Percentiles rank a stretch among this genome's conserved stretches.
phyloP scores from a whole-genome alignment of 257 asterid species.

The Apocynum venetum region DNA sequence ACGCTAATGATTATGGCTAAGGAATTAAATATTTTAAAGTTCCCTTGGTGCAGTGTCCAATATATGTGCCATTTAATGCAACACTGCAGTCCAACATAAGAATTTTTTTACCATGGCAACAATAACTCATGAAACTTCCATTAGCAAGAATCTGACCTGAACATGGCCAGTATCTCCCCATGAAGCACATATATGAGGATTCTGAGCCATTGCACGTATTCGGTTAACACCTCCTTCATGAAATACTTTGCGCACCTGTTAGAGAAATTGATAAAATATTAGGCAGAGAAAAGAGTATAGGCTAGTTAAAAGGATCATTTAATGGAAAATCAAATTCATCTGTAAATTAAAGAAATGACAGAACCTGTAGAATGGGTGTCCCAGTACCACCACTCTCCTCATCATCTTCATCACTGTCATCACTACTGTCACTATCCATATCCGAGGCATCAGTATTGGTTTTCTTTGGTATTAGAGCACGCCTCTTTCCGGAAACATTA shows the following conservation, averaged over 20 bases:
- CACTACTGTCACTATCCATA: slow-evolving; percentile 80
- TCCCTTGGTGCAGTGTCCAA: neutral
- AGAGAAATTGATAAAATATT: slow-evolving; percentile 14
- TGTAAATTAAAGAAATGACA: neutral
- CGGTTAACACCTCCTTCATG: slow-evolving; percentile 89
- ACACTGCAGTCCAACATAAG: neutral
- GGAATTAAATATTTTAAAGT: neutral
- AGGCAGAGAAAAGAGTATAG: neutral
- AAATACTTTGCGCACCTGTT: slow-evolving; percentile 58
- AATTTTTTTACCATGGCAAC: neutral
- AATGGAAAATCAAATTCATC: neutral
- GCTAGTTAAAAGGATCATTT: neutral
- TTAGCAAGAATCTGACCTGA: slow-evolving; percentile 49
- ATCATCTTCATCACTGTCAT: slow-evolving; percentile 65
- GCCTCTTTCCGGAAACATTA: slow-evolving; percentile 83
- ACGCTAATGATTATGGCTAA: neutral
- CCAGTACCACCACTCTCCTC: slow-evolving; percentile 48
- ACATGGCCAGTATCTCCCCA: slow-evolving; percentile 86
- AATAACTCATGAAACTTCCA: slow-evolving; percentile 8
- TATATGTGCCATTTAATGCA: neutral
- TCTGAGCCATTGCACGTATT: slow-evolving; percentile 87
- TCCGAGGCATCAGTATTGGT: slow-evolving; percentile 47
- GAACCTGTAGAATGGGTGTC: slow-evolving; percentile 68
- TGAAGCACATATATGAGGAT: slow-evolving; percentile 86
- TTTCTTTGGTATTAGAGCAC: slow-evolving; percentile 58